Conservation (phyloP, 164 flowering plant genomes). For the Liriodendron chinense region DNA sequence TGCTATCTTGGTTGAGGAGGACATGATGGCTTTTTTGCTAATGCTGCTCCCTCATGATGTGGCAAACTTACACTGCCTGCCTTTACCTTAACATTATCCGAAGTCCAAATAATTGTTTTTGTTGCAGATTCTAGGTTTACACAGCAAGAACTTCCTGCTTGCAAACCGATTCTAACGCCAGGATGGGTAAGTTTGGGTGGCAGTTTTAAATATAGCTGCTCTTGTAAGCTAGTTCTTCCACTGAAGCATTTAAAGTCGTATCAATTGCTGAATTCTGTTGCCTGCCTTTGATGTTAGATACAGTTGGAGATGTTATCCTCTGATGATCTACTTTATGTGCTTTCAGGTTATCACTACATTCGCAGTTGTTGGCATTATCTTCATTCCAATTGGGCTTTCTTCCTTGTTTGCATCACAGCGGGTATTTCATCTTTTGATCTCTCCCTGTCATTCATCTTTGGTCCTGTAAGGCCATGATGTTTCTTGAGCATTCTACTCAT, state of each 20-base stretch:
- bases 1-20: too few species aligned
- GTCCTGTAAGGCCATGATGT: not conserved
- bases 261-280: too few species aligned
- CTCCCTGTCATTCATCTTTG: not conserved
- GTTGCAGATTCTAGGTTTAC: conserved; percentile 82
- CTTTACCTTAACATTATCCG: not conserved
- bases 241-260: not conserved
- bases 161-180: conserved; percentile 89
- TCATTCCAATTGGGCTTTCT: conserved; percentile 86
- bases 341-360: conserved; percentile 75
- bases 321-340: too few species aligned
- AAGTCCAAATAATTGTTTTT: not conserved
- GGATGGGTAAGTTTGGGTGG: conserved; percentile 52
- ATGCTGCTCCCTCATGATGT: not conserved
- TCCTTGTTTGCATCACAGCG: conserved; percentile 75
- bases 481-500: conserved; percentile 3
- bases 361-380: conserved; percentile 50
- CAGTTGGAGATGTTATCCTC: not conserved
- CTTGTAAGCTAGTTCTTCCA: not conserved
- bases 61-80: not conserved
- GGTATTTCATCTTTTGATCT: conserved; percentile 30
- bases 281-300: not conserved
- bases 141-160: conserved; percentile 95
- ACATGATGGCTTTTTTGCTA: too few species aligned
- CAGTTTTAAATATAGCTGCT: not conserved